A percentile compares a stretch with the other conserved stretches of the same genome.
These are phyloP conservation scores for Uronychia binucleata DNA, from an alignment of 73 alveolate species.

Conservation along the genomic window DNA sequence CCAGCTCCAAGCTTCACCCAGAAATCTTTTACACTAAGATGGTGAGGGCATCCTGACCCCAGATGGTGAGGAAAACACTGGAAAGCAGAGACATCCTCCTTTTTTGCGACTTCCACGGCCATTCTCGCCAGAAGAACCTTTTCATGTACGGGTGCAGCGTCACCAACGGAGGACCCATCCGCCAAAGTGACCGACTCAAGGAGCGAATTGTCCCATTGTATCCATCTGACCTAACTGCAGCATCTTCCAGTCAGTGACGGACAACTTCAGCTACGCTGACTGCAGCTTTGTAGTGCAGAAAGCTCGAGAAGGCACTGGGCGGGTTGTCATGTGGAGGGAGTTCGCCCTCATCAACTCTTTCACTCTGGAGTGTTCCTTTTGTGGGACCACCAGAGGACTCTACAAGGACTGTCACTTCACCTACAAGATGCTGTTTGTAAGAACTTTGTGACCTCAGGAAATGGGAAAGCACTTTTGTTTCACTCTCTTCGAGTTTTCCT, in stretches of 20 bases:
- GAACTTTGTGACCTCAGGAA: not conserved
- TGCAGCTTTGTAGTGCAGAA: constrained; percentile 39
- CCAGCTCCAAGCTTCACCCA: constrained; percentile 35
- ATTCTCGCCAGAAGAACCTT: constrained; percentile 48
- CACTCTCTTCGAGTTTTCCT: constrained; percentile 13
- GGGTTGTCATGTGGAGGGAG: constrained; percentile 38
- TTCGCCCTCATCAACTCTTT: constrained; percentile 11
- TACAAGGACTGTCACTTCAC: constrained; percentile 61
- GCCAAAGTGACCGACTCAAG: constrained; percentile 29
- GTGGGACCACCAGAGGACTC: constrained; percentile 60
- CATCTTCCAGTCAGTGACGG: constrained; percentile 5
- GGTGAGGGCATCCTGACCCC: constrained; percentile 49
- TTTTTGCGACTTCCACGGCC: constrained; percentile 88
- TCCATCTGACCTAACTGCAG: not conserved
- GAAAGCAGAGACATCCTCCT: constrained; percentile 63
- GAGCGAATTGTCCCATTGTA: constrained; percentile 36
- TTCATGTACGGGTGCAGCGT: constrained; percentile 67
- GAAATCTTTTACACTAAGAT: constrained; percentile 30
- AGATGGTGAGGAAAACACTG: constrained; percentile 64
- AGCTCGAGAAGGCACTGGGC: constrained; percentile 30
- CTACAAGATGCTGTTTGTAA: constrained; percentile 11
- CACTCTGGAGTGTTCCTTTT: constrained; percentile 59
- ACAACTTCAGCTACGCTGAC: constrained; percentile 23
- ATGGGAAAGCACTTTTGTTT: constrained; percentile 56
- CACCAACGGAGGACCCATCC: constrained; percentile 56